Evolutionary conservation across 106 monocot species (phyloP), one percentile per base, ranked within the genome.

Genomic region (Apostasia shenzhenica): DNA sequence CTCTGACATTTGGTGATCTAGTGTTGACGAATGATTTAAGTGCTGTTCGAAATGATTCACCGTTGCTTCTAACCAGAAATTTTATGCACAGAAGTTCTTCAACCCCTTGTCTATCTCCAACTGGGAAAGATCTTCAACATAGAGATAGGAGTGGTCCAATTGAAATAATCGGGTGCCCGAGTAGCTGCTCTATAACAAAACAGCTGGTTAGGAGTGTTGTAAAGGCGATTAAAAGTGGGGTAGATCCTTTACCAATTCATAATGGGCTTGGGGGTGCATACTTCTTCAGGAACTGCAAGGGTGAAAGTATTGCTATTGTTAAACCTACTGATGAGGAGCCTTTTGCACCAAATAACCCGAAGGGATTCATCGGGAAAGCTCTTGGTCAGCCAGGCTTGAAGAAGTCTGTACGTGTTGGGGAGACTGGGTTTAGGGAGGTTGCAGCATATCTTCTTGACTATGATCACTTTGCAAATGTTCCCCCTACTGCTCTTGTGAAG

Each of bases 251-350:
- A 66, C 87, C 83, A 4, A 85, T 91, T 57, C 82, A 81, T 48
- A 71, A 88, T 63, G 94, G 94, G 10, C 84, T 94, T 61, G 94
- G 94, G 0, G 94, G 94, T 72, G 91, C 94, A 6, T 94, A 94
- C 66, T 94, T 91, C 55, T 94, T 94, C 72, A 82, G 83, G 67
- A 91, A 94, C 72, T 59, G 43, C 46, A 70, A 41, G 37, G 90
- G 87, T 37, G 85, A 94, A 41, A 79, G 79, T 52, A 68, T 88
- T 53, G 94, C 94, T 1, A 94, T 94, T 48, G 91, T 88, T 44
- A 94, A 94, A 63, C 94, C 94, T 4, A 91, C 90, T 4, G 94
- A 94, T 63, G 94, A 94, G 57, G 94, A 94, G 67, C 94, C 94
- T 47, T 94, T 90, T 74, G 86, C 82, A 7, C 86, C 86, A 0